Evolutionary conservation across 2,329 filamentous ascomycete species (phyloP).

Genomic region (Aciculosporium take): DNA sequence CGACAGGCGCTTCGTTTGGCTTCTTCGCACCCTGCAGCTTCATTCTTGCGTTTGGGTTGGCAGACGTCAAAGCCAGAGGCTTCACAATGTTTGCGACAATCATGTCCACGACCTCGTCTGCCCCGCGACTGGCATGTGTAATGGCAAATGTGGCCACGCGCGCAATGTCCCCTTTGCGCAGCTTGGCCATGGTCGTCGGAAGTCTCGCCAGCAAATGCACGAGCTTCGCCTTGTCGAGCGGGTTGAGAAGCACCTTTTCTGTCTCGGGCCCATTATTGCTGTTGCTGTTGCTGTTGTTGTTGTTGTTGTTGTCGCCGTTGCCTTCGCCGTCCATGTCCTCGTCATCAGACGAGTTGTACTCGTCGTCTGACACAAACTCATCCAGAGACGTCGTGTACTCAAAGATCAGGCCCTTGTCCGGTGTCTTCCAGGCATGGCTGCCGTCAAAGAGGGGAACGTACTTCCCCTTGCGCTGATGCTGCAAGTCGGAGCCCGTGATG

Average conservation of each 20-base stretch:
- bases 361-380: constrained; percentile 69
- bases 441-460: constrained; percentile 60
- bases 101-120: constrained; percentile 83
- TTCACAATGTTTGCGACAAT: constrained; percentile 68
- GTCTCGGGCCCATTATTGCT: constrained; percentile 27
- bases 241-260: constrained; percentile 58
- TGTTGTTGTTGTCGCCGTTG: constrained; percentile 50
- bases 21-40: constrained; percentile 26
- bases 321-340: constrained; percentile 54
- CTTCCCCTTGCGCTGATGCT: constrained; percentile 30
- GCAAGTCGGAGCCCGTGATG: constrained; percentile 47
- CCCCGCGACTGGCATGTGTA: constrained; percentile 68
- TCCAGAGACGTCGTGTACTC: constrained; percentile 66
- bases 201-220: constrained; percentile 71
- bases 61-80: constrained; percentile 59
- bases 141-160: constrained; percentile 81
- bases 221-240: constrained; percentile 70
- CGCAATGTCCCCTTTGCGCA: constrained; percentile 76
- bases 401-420: constrained; percentile 56
- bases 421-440: constrained; percentile 62
- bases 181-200: constrained; percentile 57
- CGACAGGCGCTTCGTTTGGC: constrained; percentile 13
- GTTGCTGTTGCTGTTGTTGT: constrained; percentile 44
- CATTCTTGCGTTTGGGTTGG: constrained; percentile 54
- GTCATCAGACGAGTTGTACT: constrained; percentile 78